Evolutionary conservation across 2,329 filamentous ascomycete genomes (phyloP), one percentile per base, ranked within the genome.

Genomic region (Thermothelomyces thermophilus): DNA sequence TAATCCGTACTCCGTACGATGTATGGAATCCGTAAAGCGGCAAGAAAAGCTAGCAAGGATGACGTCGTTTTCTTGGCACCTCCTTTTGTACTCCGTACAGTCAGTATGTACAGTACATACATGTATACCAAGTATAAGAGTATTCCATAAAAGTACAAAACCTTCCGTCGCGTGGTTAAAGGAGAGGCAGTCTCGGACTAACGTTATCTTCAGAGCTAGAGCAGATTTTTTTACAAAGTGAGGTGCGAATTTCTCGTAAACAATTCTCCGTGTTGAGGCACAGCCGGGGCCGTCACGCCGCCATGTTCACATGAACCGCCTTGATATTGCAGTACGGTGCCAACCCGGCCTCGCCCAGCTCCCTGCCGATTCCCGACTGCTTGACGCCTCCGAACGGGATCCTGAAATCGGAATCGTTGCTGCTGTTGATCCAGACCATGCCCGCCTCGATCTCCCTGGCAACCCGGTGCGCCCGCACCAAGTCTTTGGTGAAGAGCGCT

Each of bases 361-460:
- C 66, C 42, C 66, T 57, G 1, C 66, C 66, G 34, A 68, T 68
- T 7, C 66, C 66, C 41, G 63, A 66, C 58, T 68, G 65, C 63
- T 68, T 68, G 33, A 68, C 64, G 20, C 66, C 66, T 20, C 66
- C 66, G 52, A 68, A 86, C 11, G 65, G 65, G 31, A 84, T 63
- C 60, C 82, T 75, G 68, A 78, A 77, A 66, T 68, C 65, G 8
- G 62, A 65, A 47, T 68, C 66, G 50, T 69, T 66, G 61, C 67
- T 68, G 61, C 66, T 69, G 59, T 73, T 73, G 58, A 73, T 68
- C 71, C 71, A 73, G 37, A 73, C 70, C 69, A 71, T 72, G 41
- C 79, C 79, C 9, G 76, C 74, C 63, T 81, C 76, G 41, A 82
- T 74, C 45, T 76, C 79, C 51, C 73, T 73, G 26, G 74, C 70